A percentile compares a stretch with the other conserved stretches of the same genome.
These are phyloP conservation scores for Dothistroma pini DNA, from an alignment of 2,329 filamentous ascomycete species.

Conservation along the genomic window DNA sequence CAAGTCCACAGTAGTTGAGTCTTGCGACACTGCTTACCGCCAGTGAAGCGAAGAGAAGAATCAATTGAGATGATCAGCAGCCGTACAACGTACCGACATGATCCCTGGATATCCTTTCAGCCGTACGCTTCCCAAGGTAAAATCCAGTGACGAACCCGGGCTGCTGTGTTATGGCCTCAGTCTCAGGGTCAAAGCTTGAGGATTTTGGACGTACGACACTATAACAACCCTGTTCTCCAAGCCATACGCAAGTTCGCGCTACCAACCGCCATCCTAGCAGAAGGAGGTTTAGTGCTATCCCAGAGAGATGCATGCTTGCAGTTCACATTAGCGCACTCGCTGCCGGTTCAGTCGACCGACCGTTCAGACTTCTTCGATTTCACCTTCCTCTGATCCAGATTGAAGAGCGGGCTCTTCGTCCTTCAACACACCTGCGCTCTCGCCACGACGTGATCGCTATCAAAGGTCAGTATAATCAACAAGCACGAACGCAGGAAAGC, in stretches of 20 bases:
- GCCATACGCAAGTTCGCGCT: not conserved
- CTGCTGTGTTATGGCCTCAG: not conserved
- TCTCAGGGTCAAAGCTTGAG: not conserved
- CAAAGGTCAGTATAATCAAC: slow-evolving; percentile 3
- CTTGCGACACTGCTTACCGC: not conserved
- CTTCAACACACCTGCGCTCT: slow-evolving; percentile 33
- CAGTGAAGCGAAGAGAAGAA: not conserved
- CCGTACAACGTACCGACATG: not conserved
- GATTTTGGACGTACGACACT: not conserved
- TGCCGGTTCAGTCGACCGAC: not conserved
- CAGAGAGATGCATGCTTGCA: not conserved
- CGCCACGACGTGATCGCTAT: slow-evolving; percentile 19
- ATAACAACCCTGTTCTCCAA: not conserved
- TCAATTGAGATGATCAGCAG: not conserved
- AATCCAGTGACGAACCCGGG: not conserved
- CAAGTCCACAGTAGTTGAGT: not conserved
- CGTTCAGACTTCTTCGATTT: slow-evolving; percentile 74
- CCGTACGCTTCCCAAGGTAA: not conserved
- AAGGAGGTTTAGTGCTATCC: not conserved
- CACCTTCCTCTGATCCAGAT: slow-evolving; percentile 93
- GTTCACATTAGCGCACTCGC: not conserved
- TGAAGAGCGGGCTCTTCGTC: slow-evolving; percentile 60
- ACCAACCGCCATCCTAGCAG: not conserved
- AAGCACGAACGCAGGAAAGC: not conserved
- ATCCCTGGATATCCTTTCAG: not conserved